These are phyloP conservation scores for Mallotus repandus DNA, from an alignment of 441 rosid genomes.

Conservation along the genomic window DNA sequence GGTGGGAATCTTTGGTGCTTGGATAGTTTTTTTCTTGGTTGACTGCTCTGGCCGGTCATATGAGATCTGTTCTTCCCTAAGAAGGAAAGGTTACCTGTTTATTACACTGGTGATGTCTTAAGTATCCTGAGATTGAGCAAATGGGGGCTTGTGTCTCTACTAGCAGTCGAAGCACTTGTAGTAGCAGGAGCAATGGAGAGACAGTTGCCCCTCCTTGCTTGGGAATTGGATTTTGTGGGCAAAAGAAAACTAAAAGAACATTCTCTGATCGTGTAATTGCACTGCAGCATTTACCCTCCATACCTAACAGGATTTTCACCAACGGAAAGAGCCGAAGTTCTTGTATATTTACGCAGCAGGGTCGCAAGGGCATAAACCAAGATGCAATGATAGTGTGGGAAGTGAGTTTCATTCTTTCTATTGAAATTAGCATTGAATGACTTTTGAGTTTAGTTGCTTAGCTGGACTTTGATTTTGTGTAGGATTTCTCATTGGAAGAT, in stretches of 20 bases:
- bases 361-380: constrained; percentile 95
- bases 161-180: constrained; percentile 76
- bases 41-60: constrained; percentile 36
- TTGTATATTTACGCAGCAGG: constrained; percentile 96
- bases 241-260: constrained; percentile 69
- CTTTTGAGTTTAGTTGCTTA: constrained; percentile 20
- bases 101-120: constrained; percentile 31
- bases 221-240: constrained; percentile 58
- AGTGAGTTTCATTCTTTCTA: constrained; percentile 48
- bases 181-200: constrained; percentile 80
- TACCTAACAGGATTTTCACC: constrained; percentile 67
- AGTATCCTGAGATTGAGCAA: constrained; percentile 35
- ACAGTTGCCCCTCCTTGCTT: constrained; percentile 42
- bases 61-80: constrained; percentile 42
- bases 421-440: constrained; percentile 10
- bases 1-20: constrained; percentile 41
- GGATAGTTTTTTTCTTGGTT: constrained; percentile 32
- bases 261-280: constrained; percentile 61
- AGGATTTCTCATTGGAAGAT: constrained; percentile 93
- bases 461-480: constrained; percentile 28
- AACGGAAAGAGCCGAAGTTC: constrained; percentile 85
- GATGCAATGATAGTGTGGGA: constrained; percentile 99
- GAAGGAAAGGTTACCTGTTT: constrained; percentile 27
- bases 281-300: constrained; percentile 57
- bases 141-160: constrained; percentile 97